A percentile compares a stretch with the other conserved stretches of the same genome.
Conservation (phyloP, 192 early-diverging fungal genomes). For the Mortierella hygrophila region DNA sequence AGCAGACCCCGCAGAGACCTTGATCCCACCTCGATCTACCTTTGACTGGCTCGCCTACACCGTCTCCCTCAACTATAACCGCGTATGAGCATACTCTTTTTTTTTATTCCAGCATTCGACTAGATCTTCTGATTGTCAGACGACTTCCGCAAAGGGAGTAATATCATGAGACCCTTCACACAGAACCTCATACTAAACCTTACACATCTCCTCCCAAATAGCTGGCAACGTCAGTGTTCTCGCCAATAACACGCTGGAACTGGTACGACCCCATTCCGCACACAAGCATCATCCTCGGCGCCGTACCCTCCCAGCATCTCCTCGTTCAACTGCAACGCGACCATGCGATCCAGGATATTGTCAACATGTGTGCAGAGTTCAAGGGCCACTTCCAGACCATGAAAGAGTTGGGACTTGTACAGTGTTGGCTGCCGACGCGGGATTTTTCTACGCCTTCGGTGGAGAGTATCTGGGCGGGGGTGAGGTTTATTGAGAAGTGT, state of each 20-base stretch:
- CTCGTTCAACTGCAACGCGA: slow-evolving; percentile 15
- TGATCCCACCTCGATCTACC: slow-evolving; percentile 14
- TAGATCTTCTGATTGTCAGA: background rate
- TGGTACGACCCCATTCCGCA: slow-evolving; percentile 40
- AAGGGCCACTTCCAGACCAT: slow-evolving; percentile 53
- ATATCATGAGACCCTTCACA: background rate
- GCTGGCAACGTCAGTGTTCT: slow-evolving; percentile 44
- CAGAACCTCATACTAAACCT: background rate
- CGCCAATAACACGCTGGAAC: slow-evolving; percentile 41
- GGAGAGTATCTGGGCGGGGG: slow-evolving; percentile 46
- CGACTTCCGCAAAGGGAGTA: background rate
- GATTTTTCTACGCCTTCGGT: slow-evolving; percentile 59
- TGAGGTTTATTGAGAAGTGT: slow-evolving; percentile 35
- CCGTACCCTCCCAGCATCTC: slow-evolving; percentile 28
- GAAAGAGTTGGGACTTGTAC: slow-evolving; percentile 47
- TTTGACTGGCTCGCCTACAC: slow-evolving; percentile 38
- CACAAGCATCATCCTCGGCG: slow-evolving; percentile 32
- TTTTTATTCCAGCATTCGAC: background rate
- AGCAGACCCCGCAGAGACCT: slow-evolving; percentile 6
- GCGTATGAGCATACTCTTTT: slow-evolving; percentile 5
- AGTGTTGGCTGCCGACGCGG: slow-evolving; percentile 57
- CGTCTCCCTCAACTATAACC: slow-evolving; percentile 48
- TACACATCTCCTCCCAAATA: background rate
- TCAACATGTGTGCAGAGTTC: slow-evolving; percentile 68
- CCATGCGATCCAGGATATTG: slow-evolving; percentile 27